Conservation (phyloP, 768 basidiomycete genomes). For the Kwoniella pini region DNA sequence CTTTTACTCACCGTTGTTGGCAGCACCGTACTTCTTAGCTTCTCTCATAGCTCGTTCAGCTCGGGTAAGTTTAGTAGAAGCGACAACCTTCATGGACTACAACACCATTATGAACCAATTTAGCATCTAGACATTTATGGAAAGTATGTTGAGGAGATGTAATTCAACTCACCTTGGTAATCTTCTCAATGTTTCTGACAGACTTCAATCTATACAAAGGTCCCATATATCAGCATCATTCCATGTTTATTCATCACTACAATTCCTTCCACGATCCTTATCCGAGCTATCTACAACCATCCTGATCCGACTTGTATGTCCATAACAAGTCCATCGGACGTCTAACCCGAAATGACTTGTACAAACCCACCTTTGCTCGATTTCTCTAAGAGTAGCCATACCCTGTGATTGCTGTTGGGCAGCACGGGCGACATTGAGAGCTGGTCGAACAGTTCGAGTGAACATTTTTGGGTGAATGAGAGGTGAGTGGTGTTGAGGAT, state of each 20-base stretch:
- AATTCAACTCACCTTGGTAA: conserved; percentile 75
- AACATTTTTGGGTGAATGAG: conserved; percentile 41
- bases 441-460: conserved; percentile 68
- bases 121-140: too few relatives aligned
- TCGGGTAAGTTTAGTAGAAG: conserved; percentile 92
- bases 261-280: too few relatives aligned
- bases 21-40: conserved; percentile 89
- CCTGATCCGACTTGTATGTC: too few relatives aligned
- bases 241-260: too few relatives aligned
- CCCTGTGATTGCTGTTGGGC: conserved; percentile 42
- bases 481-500: conserved; percentile 38
- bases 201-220: conserved; percentile 66
- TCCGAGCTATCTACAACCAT: too few relatives aligned
- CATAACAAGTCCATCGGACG: conserved; percentile 5
- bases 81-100: conserved; percentile 99
- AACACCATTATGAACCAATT: conserved; percentile 4
- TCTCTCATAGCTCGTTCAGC: conserved; percentile 89
- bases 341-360: conserved; percentile 4
- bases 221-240: conserved; percentile 6
- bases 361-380: conserved; percentile 70
- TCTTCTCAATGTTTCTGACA: conserved; percentile 98
- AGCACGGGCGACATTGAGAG: conserved; percentile 33
- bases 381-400: conserved; percentile 92
- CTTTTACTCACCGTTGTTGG: conserved; percentile 54
- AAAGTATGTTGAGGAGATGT: too few relatives aligned